These are phyloP conservation scores for Tolypocladium inflatum DNA, from an alignment of 2,329 filamentous ascomycete species.

Conservation along the genomic window DNA sequence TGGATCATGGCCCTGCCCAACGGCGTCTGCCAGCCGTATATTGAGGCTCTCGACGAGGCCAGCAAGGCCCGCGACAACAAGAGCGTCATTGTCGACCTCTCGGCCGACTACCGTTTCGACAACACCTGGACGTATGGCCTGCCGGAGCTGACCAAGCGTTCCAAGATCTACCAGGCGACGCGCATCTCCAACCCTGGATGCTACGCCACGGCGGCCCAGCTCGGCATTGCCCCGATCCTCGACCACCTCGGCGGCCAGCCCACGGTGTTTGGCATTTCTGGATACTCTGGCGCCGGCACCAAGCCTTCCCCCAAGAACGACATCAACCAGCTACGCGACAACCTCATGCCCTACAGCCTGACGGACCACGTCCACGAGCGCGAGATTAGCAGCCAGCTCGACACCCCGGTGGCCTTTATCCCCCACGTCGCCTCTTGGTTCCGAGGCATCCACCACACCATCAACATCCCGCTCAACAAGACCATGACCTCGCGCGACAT, in stretches of 20 bases:
- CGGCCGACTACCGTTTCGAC: conserved; percentile 94
- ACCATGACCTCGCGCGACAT: conserved; percentile 87
- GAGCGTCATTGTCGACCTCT: conserved; percentile 83
- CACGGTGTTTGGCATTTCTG: conserved; percentile 81
- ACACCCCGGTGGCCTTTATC: conserved; percentile 68
- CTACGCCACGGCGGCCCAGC: conserved; percentile 87
- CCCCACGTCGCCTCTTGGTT: conserved; percentile 97
- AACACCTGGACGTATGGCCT: conserved; percentile 75
- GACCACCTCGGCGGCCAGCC: conserved; percentile 68
- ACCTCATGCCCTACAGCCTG: conserved; percentile 69
- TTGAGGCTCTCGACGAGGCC: conserved; percentile 74
- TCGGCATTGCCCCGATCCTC: conserved; percentile 77
- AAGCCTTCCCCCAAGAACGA: conserved; percentile 95
- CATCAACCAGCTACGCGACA: conserved; percentile 70
- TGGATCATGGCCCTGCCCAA: conserved; percentile 98
- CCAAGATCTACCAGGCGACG: conserved; percentile 65
- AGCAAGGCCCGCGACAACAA: conserved; percentile 43
- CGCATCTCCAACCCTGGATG: conserved; percentile 91
- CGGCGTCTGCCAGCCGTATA: conserved; percentile 85
- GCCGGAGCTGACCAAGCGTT: conserved; percentile 72
- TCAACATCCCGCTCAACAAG: conserved; percentile 79
- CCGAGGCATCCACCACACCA: conserved; percentile 86
- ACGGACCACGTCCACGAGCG: conserved; percentile 93
- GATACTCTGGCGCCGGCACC: conserved; percentile 90
- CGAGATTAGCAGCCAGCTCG: conserved; percentile 76